These are phyloP conservation scores for Macrophomina phaseolina DNA, from an alignment of 2,329 filamentous ascomycete genomes.

Conservation along the genomic window DNA sequence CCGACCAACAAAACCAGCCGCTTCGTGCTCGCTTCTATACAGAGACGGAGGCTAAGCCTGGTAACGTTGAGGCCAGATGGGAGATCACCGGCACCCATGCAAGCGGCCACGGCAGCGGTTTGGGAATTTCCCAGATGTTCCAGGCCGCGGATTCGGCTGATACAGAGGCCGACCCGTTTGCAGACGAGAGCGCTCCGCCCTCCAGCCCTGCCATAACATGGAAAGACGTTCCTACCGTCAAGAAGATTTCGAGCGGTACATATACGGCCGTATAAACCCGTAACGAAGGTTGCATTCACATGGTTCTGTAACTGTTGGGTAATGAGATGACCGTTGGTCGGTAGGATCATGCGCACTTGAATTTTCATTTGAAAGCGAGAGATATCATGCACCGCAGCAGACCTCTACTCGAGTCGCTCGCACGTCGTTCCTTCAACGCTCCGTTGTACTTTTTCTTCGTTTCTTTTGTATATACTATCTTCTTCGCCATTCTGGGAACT, in stretches of 20 bases:
- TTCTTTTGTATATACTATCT: constrained; percentile 18
- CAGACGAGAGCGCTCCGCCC: constrained; percentile 59
- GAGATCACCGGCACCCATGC: constrained; percentile 65
- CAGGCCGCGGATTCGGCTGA: constrained; percentile 51
- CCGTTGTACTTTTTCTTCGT: not conserved
- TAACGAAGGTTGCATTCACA: constrained; percentile 5
- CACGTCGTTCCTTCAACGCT: constrained; percentile 10
- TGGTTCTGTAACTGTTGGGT: constrained; percentile 15
- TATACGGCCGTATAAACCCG: constrained; percentile 32
- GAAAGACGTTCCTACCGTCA: constrained; percentile 43
- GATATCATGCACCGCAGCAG: constrained; percentile 19
- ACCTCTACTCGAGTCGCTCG: not conserved
- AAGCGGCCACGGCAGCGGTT: constrained; percentile 61
- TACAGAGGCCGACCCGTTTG: constrained; percentile 70
- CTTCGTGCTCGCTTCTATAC: constrained; percentile 84
- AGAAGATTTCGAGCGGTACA: constrained; percentile 45
- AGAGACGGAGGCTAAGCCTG: constrained; percentile 72
- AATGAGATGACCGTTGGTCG: constrained; percentile 19
- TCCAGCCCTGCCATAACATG: constrained; percentile 38
- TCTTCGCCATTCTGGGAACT: constrained; percentile 6
- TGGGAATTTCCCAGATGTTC: constrained; percentile 59
- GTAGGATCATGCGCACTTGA: constrained; percentile 10
- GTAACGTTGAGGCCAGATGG: constrained; percentile 83
- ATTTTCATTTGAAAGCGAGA: constrained; percentile 7
- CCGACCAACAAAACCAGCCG: constrained; percentile 68